Evolutionary conservation across 192 early-diverging fungal genomes (phyloP).

Genomic region (Coemansia aciculifera): DNA sequence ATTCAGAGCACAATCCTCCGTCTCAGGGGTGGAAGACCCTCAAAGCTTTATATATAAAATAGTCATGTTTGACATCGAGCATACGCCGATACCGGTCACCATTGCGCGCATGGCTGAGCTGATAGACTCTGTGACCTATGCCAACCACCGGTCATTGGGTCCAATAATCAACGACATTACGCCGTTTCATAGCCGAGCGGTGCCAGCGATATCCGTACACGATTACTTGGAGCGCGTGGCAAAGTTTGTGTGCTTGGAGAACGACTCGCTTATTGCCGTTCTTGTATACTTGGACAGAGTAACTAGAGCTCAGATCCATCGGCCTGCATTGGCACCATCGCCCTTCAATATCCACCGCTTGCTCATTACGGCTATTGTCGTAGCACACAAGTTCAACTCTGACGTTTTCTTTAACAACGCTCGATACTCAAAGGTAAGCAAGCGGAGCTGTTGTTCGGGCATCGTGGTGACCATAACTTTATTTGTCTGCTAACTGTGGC

Average conservation of each 20-base stretch:
- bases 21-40: background rate
- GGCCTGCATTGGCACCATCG: slow-evolving; percentile 58
- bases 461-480: background rate
- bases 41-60: background rate
- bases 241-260: slow-evolving; percentile 68
- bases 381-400: slow-evolving; percentile 74
- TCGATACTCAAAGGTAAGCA: slow-evolving; percentile 63
- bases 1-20: background rate
- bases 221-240: slow-evolving; percentile 68
- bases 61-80: slow-evolving; percentile 43
- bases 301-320: slow-evolving; percentile 44
- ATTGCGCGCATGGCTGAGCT: slow-evolving; percentile 38
- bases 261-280: slow-evolving; percentile 65
- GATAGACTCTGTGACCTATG: slow-evolving; percentile 26
- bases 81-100: slow-evolving; percentile 37
- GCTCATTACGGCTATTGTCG: slow-evolving; percentile 67
- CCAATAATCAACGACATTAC: slow-evolving; percentile 46
- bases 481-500: background rate
- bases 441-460: background rate
- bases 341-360: slow-evolving; percentile 72
- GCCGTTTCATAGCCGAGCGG: slow-evolving; percentile 69
- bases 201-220: slow-evolving; percentile 65
- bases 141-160: slow-evolving; percentile 32
- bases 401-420: slow-evolving; percentile 75
- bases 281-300: slow-evolving; percentile 78